phyloP scores from a whole-genome alignment of 1,284 basidiomycete genomes.

The Fomitopsis pinicola region DNA sequence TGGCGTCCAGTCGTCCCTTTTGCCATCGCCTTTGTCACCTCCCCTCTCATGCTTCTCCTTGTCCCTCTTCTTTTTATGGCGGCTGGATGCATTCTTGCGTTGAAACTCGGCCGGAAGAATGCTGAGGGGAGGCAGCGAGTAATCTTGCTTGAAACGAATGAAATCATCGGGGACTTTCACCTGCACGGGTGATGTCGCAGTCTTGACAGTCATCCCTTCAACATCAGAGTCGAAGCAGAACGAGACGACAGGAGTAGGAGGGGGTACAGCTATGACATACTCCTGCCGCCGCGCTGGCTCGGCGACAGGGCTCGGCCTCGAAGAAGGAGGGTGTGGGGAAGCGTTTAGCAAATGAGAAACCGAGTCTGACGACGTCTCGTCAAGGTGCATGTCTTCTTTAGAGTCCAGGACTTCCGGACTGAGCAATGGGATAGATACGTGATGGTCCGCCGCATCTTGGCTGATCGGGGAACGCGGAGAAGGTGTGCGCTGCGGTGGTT shows the following conservation, averaged over 20 bases:
- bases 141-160: constrained; percentile 39
- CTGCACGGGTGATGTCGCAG: constrained; percentile 20
- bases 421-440: background rate
- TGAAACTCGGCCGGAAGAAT: constrained; percentile 60
- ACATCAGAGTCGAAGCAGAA: constrained; percentile 15
- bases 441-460: background rate
- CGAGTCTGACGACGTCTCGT: constrained; percentile 1
- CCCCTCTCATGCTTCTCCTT: constrained; percentile 36
- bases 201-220: constrained; percentile 1
- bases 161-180: constrained; percentile 14
- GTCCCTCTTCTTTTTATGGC: constrained; percentile 49
- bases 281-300: background rate
- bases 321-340: constrained; percentile 3
- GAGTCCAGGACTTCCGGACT: background rate
- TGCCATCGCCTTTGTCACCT: constrained; percentile 35
- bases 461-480: background rate
- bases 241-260: constrained; percentile 9
- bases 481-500: background rate
- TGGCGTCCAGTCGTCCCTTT: constrained; percentile 60
- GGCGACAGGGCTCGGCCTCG: background rate
- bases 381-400: background rate
- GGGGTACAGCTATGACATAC: constrained; percentile 7
- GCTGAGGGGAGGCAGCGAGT: constrained; percentile 59
- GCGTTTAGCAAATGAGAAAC: constrained; percentile 7
- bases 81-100: constrained; percentile 53